Conservation (phyloP, 768 basidiomycete species). For the Termitomyces sp. region DNA sequence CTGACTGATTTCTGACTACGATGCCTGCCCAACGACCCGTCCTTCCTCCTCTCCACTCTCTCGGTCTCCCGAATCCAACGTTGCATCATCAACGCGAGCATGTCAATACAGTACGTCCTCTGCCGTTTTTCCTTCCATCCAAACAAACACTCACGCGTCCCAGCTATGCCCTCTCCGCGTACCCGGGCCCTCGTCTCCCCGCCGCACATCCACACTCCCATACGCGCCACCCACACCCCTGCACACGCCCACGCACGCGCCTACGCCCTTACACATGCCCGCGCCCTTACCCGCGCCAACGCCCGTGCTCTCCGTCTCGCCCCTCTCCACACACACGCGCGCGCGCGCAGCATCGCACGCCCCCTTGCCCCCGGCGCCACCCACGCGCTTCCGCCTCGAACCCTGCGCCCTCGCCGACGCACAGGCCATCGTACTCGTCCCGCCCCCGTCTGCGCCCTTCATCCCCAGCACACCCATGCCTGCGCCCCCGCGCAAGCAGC, state of each 20-base stretch:
- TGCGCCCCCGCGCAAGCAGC: slow-evolving; percentile 11
- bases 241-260: too few relatives aligned
- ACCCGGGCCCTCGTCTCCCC: too few relatives aligned
- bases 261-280: too few relatives aligned
- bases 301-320: slow-evolving; percentile 29
- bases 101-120: slow-evolving; percentile 11
- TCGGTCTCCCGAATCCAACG: slow-evolving; percentile 31
- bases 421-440: slow-evolving; percentile 45
- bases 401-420: slow-evolving; percentile 50
- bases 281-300: slow-evolving; percentile 6
- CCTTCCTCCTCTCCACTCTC: slow-evolving; percentile 48
- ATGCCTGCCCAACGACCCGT: slow-evolving; percentile 32
- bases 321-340: slow-evolving; percentile 10
- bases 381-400: slow-evolving; percentile 25
- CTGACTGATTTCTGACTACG: slow-evolving; percentile 11
- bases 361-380: slow-evolving; percentile 11
- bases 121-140: neutral
- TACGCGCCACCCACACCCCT: slow-evolving; percentile 12
- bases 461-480: slow-evolving; percentile 15
- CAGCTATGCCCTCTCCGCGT: slow-evolving; percentile 11
- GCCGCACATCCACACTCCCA: neutral
- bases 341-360: neutral
- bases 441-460: slow-evolving; percentile 23
- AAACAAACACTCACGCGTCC: too few relatives aligned
- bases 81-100: neutral